phyloP scores from a whole-genome alignment of 1,284 basidiomycete species.

The Trametes pubescens region DNA sequence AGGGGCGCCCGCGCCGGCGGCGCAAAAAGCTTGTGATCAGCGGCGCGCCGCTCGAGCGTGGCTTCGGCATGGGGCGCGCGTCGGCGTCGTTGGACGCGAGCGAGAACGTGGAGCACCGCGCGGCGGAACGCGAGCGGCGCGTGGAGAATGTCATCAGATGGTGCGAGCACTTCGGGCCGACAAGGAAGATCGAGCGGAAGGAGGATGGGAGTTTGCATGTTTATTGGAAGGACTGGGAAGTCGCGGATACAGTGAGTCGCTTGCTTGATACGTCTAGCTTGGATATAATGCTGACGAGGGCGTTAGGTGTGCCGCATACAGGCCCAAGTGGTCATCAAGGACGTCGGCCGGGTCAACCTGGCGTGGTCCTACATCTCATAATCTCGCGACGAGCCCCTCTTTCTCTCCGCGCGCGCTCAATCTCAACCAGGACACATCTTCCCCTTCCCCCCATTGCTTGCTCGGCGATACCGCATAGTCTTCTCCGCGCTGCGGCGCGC shows the following conservation, averaged over 20 bases:
- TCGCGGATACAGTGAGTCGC: constrained; percentile 41
- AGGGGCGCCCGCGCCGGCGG: constrained; percentile 33
- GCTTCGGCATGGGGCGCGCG: constrained; percentile 15
- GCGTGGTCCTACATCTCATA: constrained; percentile 42
- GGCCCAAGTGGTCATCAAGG: constrained; percentile 42
- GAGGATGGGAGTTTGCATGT: constrained; percentile 42
- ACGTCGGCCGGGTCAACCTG: constrained; percentile 42
- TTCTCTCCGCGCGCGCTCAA: constrained; percentile 8
- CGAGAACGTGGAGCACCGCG: constrained; percentile 28
- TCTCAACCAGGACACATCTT: constrained; percentile 6
- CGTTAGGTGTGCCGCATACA: constrained; percentile 42
- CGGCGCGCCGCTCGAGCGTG: constrained; percentile 28
- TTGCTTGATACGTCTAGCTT: not conserved
- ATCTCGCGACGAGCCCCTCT: not conserved
- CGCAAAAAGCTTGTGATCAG: constrained; percentile 43
- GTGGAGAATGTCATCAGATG: constrained; percentile 39
- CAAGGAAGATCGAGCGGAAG: constrained; percentile 39
- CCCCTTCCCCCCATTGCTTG: constrained; percentile 1
- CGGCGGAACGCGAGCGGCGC: constrained; percentile 30
- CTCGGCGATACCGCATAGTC: constrained; percentile 9
- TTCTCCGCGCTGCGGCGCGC: constrained; percentile 17
- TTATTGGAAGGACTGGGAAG: constrained; percentile 43
- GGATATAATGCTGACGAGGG: constrained; percentile 11
- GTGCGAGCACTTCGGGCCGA: constrained; percentile 42
- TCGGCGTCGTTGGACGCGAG: constrained; percentile 10